phyloP scores from a whole-genome alignment of 257 asterid species.

The Mitragyna speciosa region DNA sequence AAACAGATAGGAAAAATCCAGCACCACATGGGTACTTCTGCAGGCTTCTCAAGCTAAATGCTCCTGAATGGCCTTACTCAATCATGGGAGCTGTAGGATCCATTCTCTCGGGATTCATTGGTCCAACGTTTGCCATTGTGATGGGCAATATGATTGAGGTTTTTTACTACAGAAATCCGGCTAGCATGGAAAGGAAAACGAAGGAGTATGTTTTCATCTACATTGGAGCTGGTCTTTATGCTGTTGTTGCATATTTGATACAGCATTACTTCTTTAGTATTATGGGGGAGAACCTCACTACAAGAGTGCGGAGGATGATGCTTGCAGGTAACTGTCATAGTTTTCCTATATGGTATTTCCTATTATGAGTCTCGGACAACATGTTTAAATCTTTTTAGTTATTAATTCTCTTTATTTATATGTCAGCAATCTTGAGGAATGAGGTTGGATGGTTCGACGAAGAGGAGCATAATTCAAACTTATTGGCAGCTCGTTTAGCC shows the following conservation, averaged over 20 bases:
- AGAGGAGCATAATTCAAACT: slow-evolving; percentile 94
- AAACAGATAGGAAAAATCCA: slow-evolving; percentile 75
- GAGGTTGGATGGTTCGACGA: slow-evolving; percentile 99
- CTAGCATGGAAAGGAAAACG: slow-evolving; percentile 78
- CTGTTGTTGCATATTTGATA: slow-evolving; percentile 83
- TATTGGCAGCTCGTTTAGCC: slow-evolving; percentile 85
- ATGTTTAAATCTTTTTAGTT: not conserved
- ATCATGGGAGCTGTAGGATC: slow-evolving; percentile 96
- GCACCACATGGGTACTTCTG: slow-evolving; percentile 89
- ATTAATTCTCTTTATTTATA: not conserved
- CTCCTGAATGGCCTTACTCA: slow-evolving; percentile 98
- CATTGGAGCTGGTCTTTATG: slow-evolving; percentile 89
- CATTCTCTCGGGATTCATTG: slow-evolving; percentile 83
- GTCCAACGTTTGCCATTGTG: slow-evolving; percentile 91
- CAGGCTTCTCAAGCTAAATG: slow-evolving; percentile 77
- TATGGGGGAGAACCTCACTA: slow-evolving; percentile 96
- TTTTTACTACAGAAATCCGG: slow-evolving; percentile 71
- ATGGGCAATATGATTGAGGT: slow-evolving; percentile 98
- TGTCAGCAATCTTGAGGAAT: slow-evolving; percentile 83
- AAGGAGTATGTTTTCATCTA: slow-evolving; percentile 87
- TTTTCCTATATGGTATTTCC: not conserved
- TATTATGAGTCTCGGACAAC: not conserved
- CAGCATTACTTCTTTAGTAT: slow-evolving; percentile 97
- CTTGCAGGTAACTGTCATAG: slow-evolving; percentile 66
- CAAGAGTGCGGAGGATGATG: slow-evolving; percentile 97